A percentile compares a stretch with the other conserved stretches of the same genome.
These are phyloP conservation scores for Ascochyta fabae DNA, from an alignment of 2,329 filamentous ascomycete species.

Conservation along the genomic window DNA sequence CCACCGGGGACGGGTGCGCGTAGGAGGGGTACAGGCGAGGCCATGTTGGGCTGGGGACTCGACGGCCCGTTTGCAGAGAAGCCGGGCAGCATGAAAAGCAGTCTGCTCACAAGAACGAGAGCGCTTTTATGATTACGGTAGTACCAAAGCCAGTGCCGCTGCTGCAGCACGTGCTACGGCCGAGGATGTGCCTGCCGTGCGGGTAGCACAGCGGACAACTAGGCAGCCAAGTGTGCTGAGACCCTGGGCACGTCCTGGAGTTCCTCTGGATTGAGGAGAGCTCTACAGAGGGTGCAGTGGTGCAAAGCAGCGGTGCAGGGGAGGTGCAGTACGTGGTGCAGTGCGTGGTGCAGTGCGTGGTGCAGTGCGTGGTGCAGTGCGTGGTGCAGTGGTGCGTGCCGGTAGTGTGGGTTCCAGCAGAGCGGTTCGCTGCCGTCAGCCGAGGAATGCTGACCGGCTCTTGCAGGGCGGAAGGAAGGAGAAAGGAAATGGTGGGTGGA, in stretches of 20 bases:
- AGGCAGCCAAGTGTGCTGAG: constrained; percentile 9
- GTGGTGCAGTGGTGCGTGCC: constrained; percentile 11
- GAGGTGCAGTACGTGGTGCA: too few species aligned
- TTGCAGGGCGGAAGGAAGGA: constrained; percentile 9
- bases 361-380: too few species aligned
- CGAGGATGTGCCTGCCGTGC: constrained; percentile 5
- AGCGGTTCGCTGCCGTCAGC: constrained; percentile 40
- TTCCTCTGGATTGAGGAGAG: constrained; percentile 20
- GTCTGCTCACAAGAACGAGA: not conserved
- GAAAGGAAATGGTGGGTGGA: not conserved
- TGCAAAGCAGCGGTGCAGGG: too few species aligned
- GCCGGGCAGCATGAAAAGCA: constrained; percentile 35
- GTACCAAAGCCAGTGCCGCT: not conserved
- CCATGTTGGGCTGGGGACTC: constrained; percentile 61
- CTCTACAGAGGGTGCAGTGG: constrained; percentile 21
- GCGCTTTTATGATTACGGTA: not conserved
- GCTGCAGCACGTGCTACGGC: constrained; percentile 9
- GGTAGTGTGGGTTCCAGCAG: constrained; percentile 35
- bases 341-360: too few species aligned
- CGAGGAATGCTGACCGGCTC: constrained; percentile 36
- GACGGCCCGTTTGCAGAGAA: constrained; percentile 30
- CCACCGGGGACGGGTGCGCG: constrained; percentile 80
- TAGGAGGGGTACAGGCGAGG: constrained; percentile 78
- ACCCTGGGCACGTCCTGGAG: constrained; percentile 10
- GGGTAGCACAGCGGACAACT: constrained; percentile 17